Evolutionary conservation across 2,329 filamentous ascomycete genomes (phyloP), one percentile per base, ranked within the genome.

Genomic region (Colletotrichum kahawae): DNA sequence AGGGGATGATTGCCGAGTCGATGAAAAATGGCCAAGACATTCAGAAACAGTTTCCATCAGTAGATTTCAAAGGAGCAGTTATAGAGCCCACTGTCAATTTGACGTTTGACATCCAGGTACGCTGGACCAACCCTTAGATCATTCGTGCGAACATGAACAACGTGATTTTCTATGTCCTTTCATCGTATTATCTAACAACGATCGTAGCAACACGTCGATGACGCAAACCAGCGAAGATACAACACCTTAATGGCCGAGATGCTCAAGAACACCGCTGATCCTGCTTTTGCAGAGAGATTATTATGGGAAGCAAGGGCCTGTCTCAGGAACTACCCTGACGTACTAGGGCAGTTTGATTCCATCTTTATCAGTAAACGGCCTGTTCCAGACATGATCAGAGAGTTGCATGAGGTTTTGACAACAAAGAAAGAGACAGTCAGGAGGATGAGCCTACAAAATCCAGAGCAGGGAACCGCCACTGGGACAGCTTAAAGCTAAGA

Each of bases 171-270:
- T 5, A 43, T 5, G 18, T 12, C 12, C 13, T 6, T 31, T 6
- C 18, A 10, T 10, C 2, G 5, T 24, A 4, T 12, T 24, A 5
- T 38, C 66, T 68, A 31, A 68, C 54, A 14, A 24, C 4, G 16
- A 5, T 9, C 18, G 6, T n/a, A 75, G 72, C 62, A 72, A 31
- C 63, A 75, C n/a, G 62, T 75, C 1, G 69, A 72, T 12, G 72
- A 75, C 7, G 43, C 69, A n/a, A 75, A 75, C 2, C 72, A 75
- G 34, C 65, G 72, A 4, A 56, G 72, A 27, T 75, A 75, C 56
- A 75, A 75, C 27, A 75, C 72, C 10, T 29, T 75, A 13, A 75
- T 75, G 13, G 62, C 69, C 5, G 72, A 75, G 34, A 75, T 75
- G 72, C 68, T 75, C 5, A 62, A 72, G 8, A 64, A 51, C 6